Conservation (phyloP, 2,329 filamentous ascomycete species). For the Calonectria pseudoreteaudii region DNA sequence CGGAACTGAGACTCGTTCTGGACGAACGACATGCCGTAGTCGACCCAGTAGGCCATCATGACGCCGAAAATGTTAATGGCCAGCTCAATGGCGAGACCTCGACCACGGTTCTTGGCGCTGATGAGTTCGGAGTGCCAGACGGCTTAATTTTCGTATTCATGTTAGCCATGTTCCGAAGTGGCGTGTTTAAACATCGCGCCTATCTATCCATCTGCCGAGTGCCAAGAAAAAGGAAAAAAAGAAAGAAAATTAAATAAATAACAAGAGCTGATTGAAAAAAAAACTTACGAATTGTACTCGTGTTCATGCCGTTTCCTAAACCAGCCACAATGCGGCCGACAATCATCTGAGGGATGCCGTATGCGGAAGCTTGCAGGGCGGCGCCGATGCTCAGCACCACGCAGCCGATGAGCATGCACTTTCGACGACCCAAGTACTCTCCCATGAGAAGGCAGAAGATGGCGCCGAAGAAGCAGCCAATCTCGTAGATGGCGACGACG, state of each 20-base stretch:
- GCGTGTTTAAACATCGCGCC: not conserved
- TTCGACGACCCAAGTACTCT: constrained; percentile 57
- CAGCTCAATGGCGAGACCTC: constrained; percentile 44
- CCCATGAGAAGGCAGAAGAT: constrained; percentile 54
- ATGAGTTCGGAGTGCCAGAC: constrained; percentile 57
- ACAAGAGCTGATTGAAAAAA: too few relatives aligned
- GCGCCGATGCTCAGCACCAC: constrained; percentile 56
- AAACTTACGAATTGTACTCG: constrained; percentile 56
- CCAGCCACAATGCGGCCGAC: constrained; percentile 58
- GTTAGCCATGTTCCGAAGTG: not conserved
- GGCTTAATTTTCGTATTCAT: constrained; percentile 33
- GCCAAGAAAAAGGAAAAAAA: not conserved
- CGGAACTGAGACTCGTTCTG: constrained; percentile 54
- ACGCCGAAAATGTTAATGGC: constrained; percentile 54
- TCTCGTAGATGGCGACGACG: constrained; percentile 59
- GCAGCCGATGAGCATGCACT: constrained; percentile 54
- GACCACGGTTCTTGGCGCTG: constrained; percentile 53
- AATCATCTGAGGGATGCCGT: constrained; percentile 55
- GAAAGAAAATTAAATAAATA: too few relatives aligned
- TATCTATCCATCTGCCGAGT: not conserved
- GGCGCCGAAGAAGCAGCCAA: constrained; percentile 61
- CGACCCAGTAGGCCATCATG: constrained; percentile 50
- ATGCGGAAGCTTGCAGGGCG: constrained; percentile 54
- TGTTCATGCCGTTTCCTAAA: constrained; percentile 60
- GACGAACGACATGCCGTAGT: constrained; percentile 53